These are phyloP conservation scores for Singerocomus inundabilis DNA, from an alignment of 1,284 basidiomycete species.

Conservation along the genomic window DNA sequence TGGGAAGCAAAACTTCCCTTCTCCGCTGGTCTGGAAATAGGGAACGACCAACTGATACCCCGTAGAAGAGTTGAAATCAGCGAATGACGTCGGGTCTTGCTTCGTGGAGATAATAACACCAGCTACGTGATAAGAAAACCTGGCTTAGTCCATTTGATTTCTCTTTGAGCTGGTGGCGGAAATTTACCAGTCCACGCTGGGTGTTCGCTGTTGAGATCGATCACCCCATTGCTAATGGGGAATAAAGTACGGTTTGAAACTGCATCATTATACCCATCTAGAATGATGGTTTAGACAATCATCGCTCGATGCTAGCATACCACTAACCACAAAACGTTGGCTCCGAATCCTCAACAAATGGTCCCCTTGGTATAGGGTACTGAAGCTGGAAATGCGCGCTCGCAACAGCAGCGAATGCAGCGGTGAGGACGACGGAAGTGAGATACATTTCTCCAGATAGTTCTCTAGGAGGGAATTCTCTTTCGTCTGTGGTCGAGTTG, in stretches of 20 bases:
- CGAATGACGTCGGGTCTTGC: constrained; percentile 50
- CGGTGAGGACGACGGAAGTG: constrained; percentile 31
- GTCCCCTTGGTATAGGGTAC: constrained; percentile 56
- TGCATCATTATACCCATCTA: constrained; percentile 48
- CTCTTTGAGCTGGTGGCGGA: not conserved
- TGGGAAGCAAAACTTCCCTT: constrained; percentile 53
- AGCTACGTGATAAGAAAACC: constrained; percentile 21
- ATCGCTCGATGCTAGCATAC: not conserved
- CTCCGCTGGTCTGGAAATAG: constrained; percentile 42
- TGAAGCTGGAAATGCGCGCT: constrained; percentile 61
- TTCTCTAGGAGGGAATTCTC: not conserved
- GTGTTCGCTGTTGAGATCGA: constrained; percentile 43
- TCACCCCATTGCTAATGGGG: constrained; percentile 49
- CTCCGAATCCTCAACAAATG: constrained; percentile 51
- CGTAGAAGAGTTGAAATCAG: constrained; percentile 47
- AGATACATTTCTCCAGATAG: constrained; percentile 33
- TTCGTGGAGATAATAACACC: constrained; percentile 44
- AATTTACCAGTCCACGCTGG: constrained; percentile 38
- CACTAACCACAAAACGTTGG: constrained; percentile 47
- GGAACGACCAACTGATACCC: constrained; percentile 39
- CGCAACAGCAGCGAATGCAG: constrained; percentile 37
- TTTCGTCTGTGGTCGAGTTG: not conserved
- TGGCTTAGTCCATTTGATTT: constrained; percentile 3
- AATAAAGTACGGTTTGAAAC: constrained; percentile 50
- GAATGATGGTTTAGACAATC: not conserved